These are phyloP conservation scores for Thozetella sp. DNA, from an alignment of 495 filamentous ascomycete genomes.

Conservation along the genomic window DNA sequence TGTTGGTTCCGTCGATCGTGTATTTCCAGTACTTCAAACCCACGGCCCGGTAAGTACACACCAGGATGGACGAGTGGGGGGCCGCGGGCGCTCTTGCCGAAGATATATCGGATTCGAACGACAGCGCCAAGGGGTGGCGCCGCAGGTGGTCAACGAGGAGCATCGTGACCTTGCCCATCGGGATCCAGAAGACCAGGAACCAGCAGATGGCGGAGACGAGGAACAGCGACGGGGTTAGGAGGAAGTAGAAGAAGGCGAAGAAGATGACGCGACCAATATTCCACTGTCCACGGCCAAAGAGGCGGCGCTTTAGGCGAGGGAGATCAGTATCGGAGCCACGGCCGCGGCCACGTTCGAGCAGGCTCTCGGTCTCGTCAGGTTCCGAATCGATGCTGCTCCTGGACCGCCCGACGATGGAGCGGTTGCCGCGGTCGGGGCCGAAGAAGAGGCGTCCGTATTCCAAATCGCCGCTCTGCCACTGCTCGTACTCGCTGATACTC, in stretches of 20 bases:
- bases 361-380: conserved; percentile 82
- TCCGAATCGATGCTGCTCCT: conserved; percentile 85
- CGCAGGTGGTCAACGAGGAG: conserved; percentile 91
- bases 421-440: conserved; percentile 70
- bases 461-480: conserved; percentile 97
- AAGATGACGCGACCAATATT: conserved; percentile 92
- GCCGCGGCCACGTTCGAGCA: conserved; percentile 67
- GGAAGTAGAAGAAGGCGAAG: conserved; percentile 94
- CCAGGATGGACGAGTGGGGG: conserved; percentile 80
- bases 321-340: conserved; percentile 42
- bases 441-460: conserved; percentile 97
- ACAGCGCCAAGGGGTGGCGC: conserved; percentile 87
- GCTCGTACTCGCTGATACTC: conserved; percentile 98
- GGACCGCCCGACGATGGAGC: conserved; percentile 86
- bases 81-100: conserved; percentile 69
- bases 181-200: conserved; percentile 96
- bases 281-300: conserved; percentile 97
- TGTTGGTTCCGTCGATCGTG: conserved; percentile 96
- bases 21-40: conserved; percentile 99
- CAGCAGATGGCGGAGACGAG: conserved; percentile 88
- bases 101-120: conserved; percentile 84
- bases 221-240: conserved; percentile 87
- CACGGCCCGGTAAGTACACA: conserved; percentile 96
- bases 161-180: conserved; percentile 94
- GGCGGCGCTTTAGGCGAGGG: conserved; percentile 73